Evolutionary conservation across 2,329 filamentous ascomycete genomes (phyloP).

Genomic region (Colletotrichum caudatum): DNA sequence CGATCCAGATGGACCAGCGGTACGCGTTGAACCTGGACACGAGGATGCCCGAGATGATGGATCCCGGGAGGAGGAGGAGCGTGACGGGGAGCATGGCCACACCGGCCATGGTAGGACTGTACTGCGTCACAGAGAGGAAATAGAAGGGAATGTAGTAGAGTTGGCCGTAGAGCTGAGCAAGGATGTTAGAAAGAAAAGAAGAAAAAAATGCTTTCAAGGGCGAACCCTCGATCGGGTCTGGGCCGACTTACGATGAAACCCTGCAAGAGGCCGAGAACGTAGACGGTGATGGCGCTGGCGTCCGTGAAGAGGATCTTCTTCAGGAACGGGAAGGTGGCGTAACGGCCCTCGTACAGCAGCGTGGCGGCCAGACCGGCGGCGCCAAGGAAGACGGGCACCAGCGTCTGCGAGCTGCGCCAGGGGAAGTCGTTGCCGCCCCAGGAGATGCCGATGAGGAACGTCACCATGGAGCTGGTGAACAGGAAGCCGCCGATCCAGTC

Average conservation of each 20-base stretch:
- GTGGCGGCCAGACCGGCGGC: slow-evolving; percentile 54
- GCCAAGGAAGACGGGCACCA: slow-evolving; percentile 60
- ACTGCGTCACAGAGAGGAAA: slow-evolving; percentile 52
- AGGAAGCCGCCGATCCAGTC: slow-evolving; percentile 61
- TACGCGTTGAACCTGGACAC: slow-evolving; percentile 51
- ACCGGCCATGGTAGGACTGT: slow-evolving; percentile 50
- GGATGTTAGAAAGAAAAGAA: neutral
- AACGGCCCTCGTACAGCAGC: slow-evolving; percentile 52
- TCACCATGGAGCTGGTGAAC: slow-evolving; percentile 57
- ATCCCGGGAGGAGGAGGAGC: slow-evolving; percentile 48
- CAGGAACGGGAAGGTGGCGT: slow-evolving; percentile 50
- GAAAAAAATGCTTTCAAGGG: neutral
- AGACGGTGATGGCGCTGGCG: slow-evolving; percentile 47
- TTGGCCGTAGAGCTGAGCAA: slow-evolving; percentile 46
- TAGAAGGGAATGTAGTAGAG: slow-evolving; percentile 55
- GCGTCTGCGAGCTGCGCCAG: slow-evolving; percentile 55
- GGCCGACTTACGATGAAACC: slow-evolving; percentile 49
- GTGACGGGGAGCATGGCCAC: slow-evolving; percentile 52
- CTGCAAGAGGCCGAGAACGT: slow-evolving; percentile 49
- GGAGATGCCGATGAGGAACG: slow-evolving; percentile 61
- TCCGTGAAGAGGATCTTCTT: slow-evolving; percentile 49
- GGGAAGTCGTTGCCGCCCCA: slow-evolving; percentile 59
- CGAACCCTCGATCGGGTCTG: neutral
- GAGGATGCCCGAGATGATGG: slow-evolving; percentile 49
- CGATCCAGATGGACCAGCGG: slow-evolving; percentile 54